Conservation (phyloP, 2,329 filamentous ascomycete genomes). For the Neonectria neomacrospora region DNA sequence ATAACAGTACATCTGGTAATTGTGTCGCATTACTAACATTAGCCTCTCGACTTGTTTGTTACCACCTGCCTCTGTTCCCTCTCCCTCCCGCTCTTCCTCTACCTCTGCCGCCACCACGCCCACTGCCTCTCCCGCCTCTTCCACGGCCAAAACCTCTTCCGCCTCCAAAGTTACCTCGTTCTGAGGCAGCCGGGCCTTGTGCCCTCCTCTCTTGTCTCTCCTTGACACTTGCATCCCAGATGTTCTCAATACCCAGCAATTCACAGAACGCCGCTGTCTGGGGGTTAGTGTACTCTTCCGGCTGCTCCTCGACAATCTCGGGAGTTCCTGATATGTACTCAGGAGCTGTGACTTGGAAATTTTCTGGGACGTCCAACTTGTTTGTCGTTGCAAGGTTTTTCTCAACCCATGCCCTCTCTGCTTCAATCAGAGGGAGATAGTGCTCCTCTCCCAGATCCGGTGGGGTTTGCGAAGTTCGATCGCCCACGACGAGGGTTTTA, state of each 20-base stretch:
- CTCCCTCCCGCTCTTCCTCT: slow-evolving; percentile 42
- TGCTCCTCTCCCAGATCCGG: slow-evolving; percentile 73
- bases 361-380: slow-evolving; percentile 76
- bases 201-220: slow-evolving; percentile 70
- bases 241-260: slow-evolving; percentile 79
- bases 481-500: slow-evolving; percentile 70
- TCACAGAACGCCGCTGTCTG: slow-evolving; percentile 87
- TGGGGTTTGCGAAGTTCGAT: slow-evolving; percentile 63
- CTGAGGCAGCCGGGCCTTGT: slow-evolving; percentile 64
- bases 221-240: slow-evolving; percentile 77
- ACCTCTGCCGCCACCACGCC: slow-evolving; percentile 43
- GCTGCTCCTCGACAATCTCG: slow-evolving; percentile 69
- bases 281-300: slow-evolving; percentile 84
- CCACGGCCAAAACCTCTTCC: slow-evolving; percentile 51
- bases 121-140: slow-evolving; percentile 52
- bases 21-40: not conserved
- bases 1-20: not conserved
- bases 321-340: slow-evolving; percentile 69
- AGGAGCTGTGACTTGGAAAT: slow-evolving; percentile 82
- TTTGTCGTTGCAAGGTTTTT: slow-evolving; percentile 73
- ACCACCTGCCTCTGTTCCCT: slow-evolving; percentile 38
- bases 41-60: not conserved
- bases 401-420: slow-evolving; percentile 82
- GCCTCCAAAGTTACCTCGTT: slow-evolving; percentile 50
- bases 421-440: slow-evolving; percentile 75